Percentiles rank a stretch among this genome's conserved stretches.
Conservation (phyloP, 257 asterid genomes). For the Cynanchum wilfordii region DNA sequence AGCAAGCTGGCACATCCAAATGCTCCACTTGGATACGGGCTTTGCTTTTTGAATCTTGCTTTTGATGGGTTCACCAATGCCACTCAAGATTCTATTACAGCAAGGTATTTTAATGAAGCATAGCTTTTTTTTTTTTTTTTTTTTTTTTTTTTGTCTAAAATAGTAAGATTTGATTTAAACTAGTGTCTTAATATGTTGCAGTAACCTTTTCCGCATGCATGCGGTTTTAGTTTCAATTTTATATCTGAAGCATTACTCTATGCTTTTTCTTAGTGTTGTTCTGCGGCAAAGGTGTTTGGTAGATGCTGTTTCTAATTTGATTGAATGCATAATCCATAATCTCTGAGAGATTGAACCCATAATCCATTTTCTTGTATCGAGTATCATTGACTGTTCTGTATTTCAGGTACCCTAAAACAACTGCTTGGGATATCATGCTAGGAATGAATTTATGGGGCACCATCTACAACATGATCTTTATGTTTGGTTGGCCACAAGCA, state of each 20-base stretch:
- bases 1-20: conserved; percentile 92
- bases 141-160: neutral
- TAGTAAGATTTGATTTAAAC: too few relatives aligned
- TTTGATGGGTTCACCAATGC: conserved; percentile 99
- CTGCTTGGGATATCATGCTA: conserved; percentile 94
- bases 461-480: conserved; percentile 75
- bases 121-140: neutral
- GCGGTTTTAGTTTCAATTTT: neutral
- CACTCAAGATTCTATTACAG: conserved; percentile 90
- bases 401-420: conserved; percentile 85
- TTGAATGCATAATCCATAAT: neutral
- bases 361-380: neutral
- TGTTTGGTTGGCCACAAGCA: conserved; percentile 85
- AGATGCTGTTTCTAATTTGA: neutral
- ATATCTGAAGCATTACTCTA: neutral
- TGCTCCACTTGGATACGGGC: conserved; percentile 90
- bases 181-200: neutral
- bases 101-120: conserved; percentile 43
- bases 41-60: conserved; percentile 87
- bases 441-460: conserved; percentile 99
- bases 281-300: neutral
- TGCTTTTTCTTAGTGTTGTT: neutral
- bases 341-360: neutral
- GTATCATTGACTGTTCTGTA: neutral
- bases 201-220: neutral